These are phyloP conservation scores for Salix viminalis DNA, from an alignment of 345 rosid species.

Conservation along the genomic window DNA sequence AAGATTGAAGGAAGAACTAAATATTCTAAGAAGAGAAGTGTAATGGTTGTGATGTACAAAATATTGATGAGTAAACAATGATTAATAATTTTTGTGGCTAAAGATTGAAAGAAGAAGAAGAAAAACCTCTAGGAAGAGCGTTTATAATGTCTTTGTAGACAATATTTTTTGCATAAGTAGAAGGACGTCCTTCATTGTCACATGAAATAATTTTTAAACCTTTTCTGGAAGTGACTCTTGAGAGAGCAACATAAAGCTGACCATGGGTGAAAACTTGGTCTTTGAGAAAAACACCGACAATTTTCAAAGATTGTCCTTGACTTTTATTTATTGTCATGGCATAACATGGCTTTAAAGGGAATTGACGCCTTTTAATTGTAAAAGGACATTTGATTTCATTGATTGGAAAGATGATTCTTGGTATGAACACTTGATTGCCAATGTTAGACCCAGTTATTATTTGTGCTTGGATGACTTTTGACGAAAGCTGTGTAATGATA, in stretches of 20 bases:
- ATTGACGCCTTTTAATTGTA: background rate
- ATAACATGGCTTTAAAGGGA: background rate
- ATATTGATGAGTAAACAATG: too few relatives aligned
- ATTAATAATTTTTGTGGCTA: too few relatives aligned
- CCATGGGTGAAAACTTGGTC: background rate
- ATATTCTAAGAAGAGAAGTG: too few relatives aligned
- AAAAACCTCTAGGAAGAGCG: too few relatives aligned
- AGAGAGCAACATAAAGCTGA: background rate
- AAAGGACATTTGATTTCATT: background rate
- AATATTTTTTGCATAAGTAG: background rate
- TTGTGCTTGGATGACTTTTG: background rate
- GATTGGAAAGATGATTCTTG: background rate
- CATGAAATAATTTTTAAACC: background rate
- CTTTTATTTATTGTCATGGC: slow-evolving; percentile 3
- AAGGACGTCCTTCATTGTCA: background rate
- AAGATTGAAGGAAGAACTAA: too few relatives aligned
- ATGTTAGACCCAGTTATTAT: background rate
- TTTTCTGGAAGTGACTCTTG: background rate
- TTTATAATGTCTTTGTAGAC: background rate
- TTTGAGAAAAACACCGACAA: background rate
- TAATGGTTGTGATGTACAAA: too few relatives aligned
- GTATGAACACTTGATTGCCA: background rate
- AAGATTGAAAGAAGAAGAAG: too few relatives aligned
- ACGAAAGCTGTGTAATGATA: background rate
- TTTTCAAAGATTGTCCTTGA: background rate